Percentiles rank a stretch among this genome's conserved stretches.
Conservation (phyloP, 192 early-diverging fungal genomes). For the Rhizophagus sp. region DNA sequence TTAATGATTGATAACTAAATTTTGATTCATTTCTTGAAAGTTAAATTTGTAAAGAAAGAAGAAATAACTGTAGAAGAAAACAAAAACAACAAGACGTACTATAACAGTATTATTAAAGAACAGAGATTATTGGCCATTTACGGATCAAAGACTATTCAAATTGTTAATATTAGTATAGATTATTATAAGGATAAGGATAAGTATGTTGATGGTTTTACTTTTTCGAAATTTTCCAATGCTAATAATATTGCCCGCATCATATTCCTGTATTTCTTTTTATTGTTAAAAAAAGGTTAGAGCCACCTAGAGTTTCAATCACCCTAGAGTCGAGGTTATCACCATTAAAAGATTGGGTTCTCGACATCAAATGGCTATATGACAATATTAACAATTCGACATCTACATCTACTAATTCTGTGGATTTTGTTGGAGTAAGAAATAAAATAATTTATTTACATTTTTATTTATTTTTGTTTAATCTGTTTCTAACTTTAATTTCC, state of each 20-base stretch:
- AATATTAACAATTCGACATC: neutral
- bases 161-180: slow-evolving; percentile 31
- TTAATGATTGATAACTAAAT: neutral
- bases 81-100: neutral
- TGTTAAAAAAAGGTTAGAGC: neutral
- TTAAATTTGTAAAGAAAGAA: neutral
- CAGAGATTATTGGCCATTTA: slow-evolving; percentile 40
- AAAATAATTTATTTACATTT: neutral
- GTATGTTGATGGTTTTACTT: neutral
- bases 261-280: neutral
- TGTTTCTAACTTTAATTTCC: neutral
- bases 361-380: slow-evolving; percentile 65
- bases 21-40: neutral
- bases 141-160: slow-evolving; percentile 51
- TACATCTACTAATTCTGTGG: neutral
- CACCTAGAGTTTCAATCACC: slow-evolving; percentile 25
- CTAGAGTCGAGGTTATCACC: slow-evolving; percentile 40
- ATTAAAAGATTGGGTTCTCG: slow-evolving; percentile 77
- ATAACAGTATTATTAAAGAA: neutral
- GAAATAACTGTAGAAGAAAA: neutral
- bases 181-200: neutral
- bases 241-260: no score
- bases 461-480: neutral
- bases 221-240: neutral
- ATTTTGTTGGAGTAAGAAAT: neutral